Evolutionary conservation across 2,329 filamentous ascomycete species (phyloP).

Genomic region (Colletotrichum horii): DNA sequence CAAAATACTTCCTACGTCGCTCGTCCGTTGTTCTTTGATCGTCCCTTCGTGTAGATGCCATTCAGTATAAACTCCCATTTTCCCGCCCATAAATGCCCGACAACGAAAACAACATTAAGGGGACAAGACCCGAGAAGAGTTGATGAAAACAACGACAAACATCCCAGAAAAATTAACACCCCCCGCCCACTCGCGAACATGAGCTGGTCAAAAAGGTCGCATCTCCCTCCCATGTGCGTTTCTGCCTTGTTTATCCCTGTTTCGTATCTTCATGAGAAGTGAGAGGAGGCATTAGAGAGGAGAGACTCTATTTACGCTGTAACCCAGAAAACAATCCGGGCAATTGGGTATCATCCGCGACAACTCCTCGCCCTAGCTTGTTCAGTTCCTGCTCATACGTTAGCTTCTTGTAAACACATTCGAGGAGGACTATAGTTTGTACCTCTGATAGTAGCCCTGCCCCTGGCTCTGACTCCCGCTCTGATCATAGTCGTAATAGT

Average conservation of each 20-base stretch:
- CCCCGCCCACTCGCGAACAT: background rate
- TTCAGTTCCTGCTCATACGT: background rate
- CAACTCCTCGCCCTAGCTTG: background rate
- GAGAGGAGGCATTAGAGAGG: background rate
- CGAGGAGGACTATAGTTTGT: background rate
- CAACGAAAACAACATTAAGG: background rate
- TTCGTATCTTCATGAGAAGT: background rate
- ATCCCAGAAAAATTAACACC: background rate
- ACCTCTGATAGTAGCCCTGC: background rate
- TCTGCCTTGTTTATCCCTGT: background rate
- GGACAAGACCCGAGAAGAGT: background rate
- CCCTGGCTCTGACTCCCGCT: background rate
- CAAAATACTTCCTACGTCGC: background rate
- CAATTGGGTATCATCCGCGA: background rate
- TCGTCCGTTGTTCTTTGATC: background rate
- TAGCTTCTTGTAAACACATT: background rate
- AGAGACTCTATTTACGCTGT: background rate
- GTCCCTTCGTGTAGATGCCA: background rate
- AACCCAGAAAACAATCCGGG: background rate
- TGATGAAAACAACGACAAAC: background rate
- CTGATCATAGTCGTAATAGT: constrained; percentile 24
- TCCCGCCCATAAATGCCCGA: background rate
- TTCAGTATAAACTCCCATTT: background rate
- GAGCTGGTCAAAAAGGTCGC: background rate
- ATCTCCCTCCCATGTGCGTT: background rate